These are phyloP conservation scores for Xylaria grammica DNA, from an alignment of 495 filamentous ascomycete genomes.

Conservation along the genomic window DNA sequence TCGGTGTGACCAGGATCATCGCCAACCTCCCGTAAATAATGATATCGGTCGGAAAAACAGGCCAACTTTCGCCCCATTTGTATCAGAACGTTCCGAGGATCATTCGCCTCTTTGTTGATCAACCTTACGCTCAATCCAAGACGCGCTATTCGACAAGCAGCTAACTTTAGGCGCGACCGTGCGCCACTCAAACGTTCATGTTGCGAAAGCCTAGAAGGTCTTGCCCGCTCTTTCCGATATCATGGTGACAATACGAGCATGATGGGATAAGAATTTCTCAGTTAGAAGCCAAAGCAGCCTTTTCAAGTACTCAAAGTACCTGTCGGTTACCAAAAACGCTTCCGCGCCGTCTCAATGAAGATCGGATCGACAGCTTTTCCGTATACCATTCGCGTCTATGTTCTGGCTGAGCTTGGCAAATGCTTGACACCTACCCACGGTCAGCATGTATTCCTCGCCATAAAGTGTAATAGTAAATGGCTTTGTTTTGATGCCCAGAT, in stretches of 20 bases:
- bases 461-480: background rate
- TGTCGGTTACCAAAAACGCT: slow-evolving; percentile 1
- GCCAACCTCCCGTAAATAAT: slow-evolving; percentile 25
- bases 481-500: slow-evolving; percentile 1
- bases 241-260: background rate
- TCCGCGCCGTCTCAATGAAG: slow-evolving; percentile 1
- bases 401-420: slow-evolving; percentile 16
- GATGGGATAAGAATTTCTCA: background rate
- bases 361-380: background rate
- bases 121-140: slow-evolving; percentile 11
- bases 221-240: background rate
- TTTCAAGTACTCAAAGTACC: slow-evolving; percentile 2
- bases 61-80: slow-evolving; percentile 16
- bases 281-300: slow-evolving; percentile 8
- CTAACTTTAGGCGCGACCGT: slow-evolving; percentile 12
- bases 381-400: background rate
- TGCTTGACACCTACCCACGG: background rate
- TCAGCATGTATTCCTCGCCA: background rate
- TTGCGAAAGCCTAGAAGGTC: slow-evolving; percentile 2
- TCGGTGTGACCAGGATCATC: slow-evolving; percentile 19
- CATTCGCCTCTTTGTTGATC: slow-evolving; percentile 4
- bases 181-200: slow-evolving; percentile 8
- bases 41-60: slow-evolving; percentile 19
- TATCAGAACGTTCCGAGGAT: slow-evolving; percentile 24
- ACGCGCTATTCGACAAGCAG: slow-evolving; percentile 16